phyloP scores from a whole-genome alignment of 1,139 yeast genomes.

The Suhomyces choctaworum region DNA sequence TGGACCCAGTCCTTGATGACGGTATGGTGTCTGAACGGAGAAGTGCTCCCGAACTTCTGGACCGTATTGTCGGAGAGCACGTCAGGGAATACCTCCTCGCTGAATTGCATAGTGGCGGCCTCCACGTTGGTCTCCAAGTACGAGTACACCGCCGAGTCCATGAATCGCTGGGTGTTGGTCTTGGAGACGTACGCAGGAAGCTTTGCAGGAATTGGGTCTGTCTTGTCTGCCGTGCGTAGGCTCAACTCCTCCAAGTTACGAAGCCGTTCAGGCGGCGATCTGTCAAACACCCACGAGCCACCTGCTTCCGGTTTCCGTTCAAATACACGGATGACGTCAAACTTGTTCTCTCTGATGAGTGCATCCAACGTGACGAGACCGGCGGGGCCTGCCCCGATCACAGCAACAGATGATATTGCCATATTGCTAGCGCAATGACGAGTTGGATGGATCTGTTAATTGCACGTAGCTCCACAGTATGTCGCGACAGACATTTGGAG shows the following conservation, averaged over 20 bases:
- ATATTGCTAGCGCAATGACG: too few species aligned
- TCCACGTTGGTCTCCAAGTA: conserved; percentile 20
- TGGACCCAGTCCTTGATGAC: conserved; percentile 19
- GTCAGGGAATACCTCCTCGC: conserved; percentile 17
- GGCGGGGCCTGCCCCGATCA: conserved; percentile 68
- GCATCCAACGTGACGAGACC: conserved; percentile 59
- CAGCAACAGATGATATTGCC: conserved; percentile 36
- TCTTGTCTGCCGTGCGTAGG: conserved; percentile 10
- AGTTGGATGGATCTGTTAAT: too few species aligned
- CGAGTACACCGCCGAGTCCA: conserved; percentile 22
- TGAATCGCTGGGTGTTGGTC: conserved; percentile 19
- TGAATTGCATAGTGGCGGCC: conserved; percentile 18
- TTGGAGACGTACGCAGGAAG: conserved; percentile 17
- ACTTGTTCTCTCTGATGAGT: conserved; percentile 35
- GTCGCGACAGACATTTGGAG: too few species aligned
- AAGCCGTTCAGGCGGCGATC: conserved; percentile 22
- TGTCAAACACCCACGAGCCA: conserved; percentile 43
- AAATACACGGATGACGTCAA: conserved; percentile 34
- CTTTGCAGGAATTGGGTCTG: conserved; percentile 13
- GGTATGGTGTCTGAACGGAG: conserved; percentile 17
- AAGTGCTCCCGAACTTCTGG: conserved; percentile 19
- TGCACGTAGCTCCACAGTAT: too few species aligned
- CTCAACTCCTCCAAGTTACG: conserved; percentile 17
- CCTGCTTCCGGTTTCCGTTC: conserved; percentile 46
- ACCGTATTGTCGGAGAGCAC: conserved; percentile 16